Conservation (phyloP, 345 rosid species). For the Leavenworthia alabamica region DNA sequence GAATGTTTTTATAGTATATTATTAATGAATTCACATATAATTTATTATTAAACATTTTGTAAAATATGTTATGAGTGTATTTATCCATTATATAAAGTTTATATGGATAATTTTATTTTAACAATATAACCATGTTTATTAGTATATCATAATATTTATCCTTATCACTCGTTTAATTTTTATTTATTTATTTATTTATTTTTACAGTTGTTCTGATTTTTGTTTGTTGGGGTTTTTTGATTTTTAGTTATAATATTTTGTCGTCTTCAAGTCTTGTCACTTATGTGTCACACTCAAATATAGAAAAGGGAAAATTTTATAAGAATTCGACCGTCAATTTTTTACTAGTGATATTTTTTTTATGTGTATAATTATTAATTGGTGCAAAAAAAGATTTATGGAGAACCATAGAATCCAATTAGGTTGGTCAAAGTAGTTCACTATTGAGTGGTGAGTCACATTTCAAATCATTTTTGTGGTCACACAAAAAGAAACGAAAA, state of each 20-base stretch:
- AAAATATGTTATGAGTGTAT: no score
- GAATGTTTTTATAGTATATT: no score
- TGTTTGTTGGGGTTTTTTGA: background rate
- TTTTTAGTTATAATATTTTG: background rate
- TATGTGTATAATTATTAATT: background rate
- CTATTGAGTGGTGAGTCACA: slow-evolving; percentile 12
- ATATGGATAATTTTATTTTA: no score
- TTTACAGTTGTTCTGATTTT: slow-evolving; percentile 8
- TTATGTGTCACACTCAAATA: background rate
- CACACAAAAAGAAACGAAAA: background rate
- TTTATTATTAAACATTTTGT: no score
- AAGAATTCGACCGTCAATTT: background rate
- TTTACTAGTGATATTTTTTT: background rate
- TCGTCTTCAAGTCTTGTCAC: slow-evolving; percentile 11
- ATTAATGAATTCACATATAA: no score
- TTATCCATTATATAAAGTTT: no score
- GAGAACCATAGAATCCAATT: slow-evolving; percentile 21
- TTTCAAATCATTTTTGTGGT: background rate
- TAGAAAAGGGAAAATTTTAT: background rate
- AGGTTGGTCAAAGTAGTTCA: slow-evolving; percentile 28
- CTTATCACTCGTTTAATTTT: background rate
- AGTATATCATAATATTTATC: no score
- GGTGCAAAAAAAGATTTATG: background rate
- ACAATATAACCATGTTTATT: no score
- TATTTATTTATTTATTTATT: background rate